Base-by-base conservation (phyloP, 2,329 filamentous ascomycete species). In the Fusarium camptoceras region DNA sequence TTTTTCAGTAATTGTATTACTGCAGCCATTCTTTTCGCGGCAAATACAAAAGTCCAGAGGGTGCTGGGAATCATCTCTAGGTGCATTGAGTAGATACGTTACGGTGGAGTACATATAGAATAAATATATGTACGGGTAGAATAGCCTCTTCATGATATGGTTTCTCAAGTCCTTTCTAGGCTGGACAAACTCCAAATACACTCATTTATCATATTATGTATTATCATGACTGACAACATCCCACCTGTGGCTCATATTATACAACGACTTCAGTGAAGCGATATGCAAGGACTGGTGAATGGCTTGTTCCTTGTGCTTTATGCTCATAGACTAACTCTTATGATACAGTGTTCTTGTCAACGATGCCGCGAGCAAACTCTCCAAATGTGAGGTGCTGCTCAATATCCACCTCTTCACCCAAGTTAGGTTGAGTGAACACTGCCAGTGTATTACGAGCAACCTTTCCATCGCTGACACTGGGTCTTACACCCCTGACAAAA, bases 391-490 rank as follows among this genome's bases (percentile, higher is more conserved):
- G 84, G 39, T 87, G 86, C 73, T 88, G 85, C 77, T 87, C 83
- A 61, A 88, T 85, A 76, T 95, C 92, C 16, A 95, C 91, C 81
- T 89, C 87, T 73, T 94, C 92, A 73, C 88, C 92, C 64, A 98
- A 80, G 82, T 98, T 97, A 25, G 96, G 96, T 86, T 99, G 96
- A 62, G 95, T 99, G 77, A 98, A 99, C 12, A 98, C 94, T 1
- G 96, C 96, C 72, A 99, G 81, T 12, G 96, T 99, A 81, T 98
- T 98, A 63, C 92, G 84, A 28, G 92, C 92, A 64, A 94, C 86
- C 28, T 83, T 82, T 3, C 83, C 83, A 16, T 81, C 82, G 60
- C 84, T 80, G 39, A 80, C 82, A 46, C 84, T 86, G 2, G 87
- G 83, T 70, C 87, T 85, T 7, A 92, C 90, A 0, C 94, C 95